Evolutionary conservation across 805 yeast genomes (phyloP).

Genomic region (Metschnikowia chrysomelidarum): DNA sequence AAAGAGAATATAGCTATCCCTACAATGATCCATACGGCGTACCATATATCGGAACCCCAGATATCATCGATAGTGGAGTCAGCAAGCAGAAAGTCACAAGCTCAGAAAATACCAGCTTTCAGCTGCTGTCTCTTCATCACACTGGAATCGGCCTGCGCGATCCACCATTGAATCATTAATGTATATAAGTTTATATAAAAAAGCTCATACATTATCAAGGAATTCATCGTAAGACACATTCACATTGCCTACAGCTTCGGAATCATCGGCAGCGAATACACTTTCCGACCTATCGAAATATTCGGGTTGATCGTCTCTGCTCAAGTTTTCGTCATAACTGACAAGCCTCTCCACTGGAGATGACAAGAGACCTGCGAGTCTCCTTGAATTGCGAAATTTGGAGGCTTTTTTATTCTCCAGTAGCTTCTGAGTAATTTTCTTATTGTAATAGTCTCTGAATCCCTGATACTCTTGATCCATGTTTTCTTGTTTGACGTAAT

Average conservation of each 20-base stretch:
- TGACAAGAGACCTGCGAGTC: constrained; percentile 6
- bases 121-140: background rate
- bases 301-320: constrained; percentile 38
- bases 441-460: constrained; percentile 15
- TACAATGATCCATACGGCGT: constrained; percentile 13
- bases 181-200: background rate
- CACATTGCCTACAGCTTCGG: constrained; percentile 30
- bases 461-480: constrained; percentile 15
- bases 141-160: too few relatives aligned
- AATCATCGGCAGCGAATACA: constrained; percentile 22
- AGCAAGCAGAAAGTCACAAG: constrained; percentile 1
- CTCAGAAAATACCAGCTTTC: background rate
- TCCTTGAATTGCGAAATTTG: background rate
- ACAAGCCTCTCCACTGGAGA: constrained; percentile 16
- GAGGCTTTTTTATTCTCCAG: background rate
- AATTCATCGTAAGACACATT: constrained; percentile 38
- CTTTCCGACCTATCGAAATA: constrained; percentile 34
- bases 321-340: constrained; percentile 31
- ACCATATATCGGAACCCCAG: background rate
- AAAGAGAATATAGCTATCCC: constrained; percentile 9
- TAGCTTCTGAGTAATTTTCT: constrained; percentile 4
- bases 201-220: constrained; percentile 12
- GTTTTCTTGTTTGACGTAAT: constrained; percentile 8
- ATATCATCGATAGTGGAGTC: background rate
- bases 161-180: too few relatives aligned